These are phyloP conservation scores for Nicotiana rustica DNA, from an alignment of 305 asterid species.

Conservation along the genomic window DNA sequence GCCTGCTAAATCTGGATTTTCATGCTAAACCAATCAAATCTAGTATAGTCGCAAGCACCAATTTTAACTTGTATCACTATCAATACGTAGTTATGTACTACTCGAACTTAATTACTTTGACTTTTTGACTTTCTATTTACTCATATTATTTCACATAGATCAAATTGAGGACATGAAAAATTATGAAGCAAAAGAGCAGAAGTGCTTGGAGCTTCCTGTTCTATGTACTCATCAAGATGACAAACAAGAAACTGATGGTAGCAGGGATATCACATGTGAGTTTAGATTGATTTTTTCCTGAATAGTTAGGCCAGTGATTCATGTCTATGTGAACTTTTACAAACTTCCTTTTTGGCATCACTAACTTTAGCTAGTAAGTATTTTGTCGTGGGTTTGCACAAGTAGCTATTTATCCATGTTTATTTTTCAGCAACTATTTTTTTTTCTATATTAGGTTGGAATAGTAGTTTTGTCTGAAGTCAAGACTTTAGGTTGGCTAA, in stretches of 20 bases:
- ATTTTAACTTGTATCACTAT: background rate
- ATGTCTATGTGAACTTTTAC: too few species aligned
- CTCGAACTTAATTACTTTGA: too few species aligned
- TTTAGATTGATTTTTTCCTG: too few species aligned
- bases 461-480: background rate
- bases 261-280: too few species aligned
- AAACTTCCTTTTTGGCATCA: too few species aligned
- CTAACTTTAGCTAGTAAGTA: too few species aligned
- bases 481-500: background rate
- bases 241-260: constrained; percentile 43
- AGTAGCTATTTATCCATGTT: too few species aligned
- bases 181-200: constrained; percentile 2
- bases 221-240: constrained; percentile 35
- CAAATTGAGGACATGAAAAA: constrained; percentile 34
- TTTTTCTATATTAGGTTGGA: too few species aligned
- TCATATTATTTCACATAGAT: background rate
- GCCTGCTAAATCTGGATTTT: constrained; percentile 44
- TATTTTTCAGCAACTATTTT: too few species aligned
- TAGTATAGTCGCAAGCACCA: constrained; percentile 36
- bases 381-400: too few species aligned
- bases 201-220: constrained; percentile 25
- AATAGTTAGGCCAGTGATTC: too few species aligned
- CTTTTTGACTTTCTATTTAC: background rate
- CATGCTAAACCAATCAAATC: constrained; percentile 36
- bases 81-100: background rate